phyloP scores from a whole-genome alignment of 805 yeast species.

The Teunomyces panamensis region DNA sequence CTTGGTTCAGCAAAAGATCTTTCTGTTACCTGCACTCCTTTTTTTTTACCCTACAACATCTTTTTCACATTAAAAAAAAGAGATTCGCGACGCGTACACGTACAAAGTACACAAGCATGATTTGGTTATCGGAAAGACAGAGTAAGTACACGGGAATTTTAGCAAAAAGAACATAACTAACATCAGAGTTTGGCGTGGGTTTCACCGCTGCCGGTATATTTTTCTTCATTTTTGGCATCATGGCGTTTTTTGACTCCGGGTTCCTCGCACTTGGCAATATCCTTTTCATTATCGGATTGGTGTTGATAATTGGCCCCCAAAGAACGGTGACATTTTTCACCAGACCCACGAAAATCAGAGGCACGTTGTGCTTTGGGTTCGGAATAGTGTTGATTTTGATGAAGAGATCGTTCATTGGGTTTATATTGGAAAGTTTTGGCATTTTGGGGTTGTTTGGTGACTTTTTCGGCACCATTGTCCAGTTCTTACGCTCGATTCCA shows the following conservation, averaged over 20 bases:
- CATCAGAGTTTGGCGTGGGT: conserved; percentile 82
- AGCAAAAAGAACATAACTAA: conserved; percentile 15
- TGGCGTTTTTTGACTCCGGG: conserved; percentile 86
- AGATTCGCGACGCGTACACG: conserved; percentile 1
- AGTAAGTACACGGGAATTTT: conserved; percentile 44
- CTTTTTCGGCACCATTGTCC: conserved; percentile 84
- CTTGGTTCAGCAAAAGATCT: too few relatives aligned
- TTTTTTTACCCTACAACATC: too few relatives aligned
- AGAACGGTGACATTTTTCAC: conserved; percentile 81
- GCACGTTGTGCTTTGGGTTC: conserved; percentile 70
- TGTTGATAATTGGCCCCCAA: conserved; percentile 82
- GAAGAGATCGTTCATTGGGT: conserved; percentile 81
- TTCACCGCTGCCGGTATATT: conserved; percentile 83
- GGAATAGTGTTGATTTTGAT: conserved; percentile 76
- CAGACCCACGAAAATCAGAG: conserved; percentile 82
- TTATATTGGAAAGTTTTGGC: conserved; percentile 82
- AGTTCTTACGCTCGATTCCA: conserved; percentile 85
- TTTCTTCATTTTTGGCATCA: conserved; percentile 75
- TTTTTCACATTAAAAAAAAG: not conserved
- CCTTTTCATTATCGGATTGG: conserved; percentile 74
- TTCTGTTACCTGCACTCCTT: too few relatives aligned
- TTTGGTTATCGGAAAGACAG: conserved; percentile 76
- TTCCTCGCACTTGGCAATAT: conserved; percentile 87
- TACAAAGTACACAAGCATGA: conserved; percentile 27
- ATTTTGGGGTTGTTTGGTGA: conserved; percentile 89